phyloP scores from a whole-genome alignment of 2,329 filamentous ascomycete species.

The Colletotrichum eremochloae region DNA sequence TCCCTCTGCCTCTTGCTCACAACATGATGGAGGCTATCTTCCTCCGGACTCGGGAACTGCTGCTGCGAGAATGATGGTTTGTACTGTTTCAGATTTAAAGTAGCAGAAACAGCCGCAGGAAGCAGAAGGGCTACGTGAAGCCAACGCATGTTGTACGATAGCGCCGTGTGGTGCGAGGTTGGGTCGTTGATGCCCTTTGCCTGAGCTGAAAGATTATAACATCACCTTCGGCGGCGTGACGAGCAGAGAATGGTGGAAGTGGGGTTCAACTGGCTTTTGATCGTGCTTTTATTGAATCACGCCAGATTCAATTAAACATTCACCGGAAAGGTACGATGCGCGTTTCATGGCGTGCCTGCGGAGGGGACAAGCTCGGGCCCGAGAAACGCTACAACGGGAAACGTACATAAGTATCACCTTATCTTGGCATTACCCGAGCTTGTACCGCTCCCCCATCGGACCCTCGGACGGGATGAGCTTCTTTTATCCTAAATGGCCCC shows the following conservation, averaged over 20 bases:
- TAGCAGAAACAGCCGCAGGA: slow-evolving; percentile 29
- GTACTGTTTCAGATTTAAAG: slow-evolving; percentile 39
- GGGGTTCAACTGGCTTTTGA: not conserved
- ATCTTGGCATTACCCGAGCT: slow-evolving; percentile 28
- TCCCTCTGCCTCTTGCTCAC: slow-evolving; percentile 4
- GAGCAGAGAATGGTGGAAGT: too few relatives aligned
- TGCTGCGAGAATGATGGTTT: slow-evolving; percentile 14
- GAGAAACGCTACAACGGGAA: slow-evolving; percentile 8
- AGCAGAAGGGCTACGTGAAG: slow-evolving; percentile 8
- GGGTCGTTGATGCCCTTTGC: slow-evolving; percentile 17
- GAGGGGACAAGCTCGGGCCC: slow-evolving; percentile 35
- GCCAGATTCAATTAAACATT: slow-evolving; percentile 24
- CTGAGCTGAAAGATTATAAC: slow-evolving; percentile 5
- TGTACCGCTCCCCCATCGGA: slow-evolving; percentile 10
- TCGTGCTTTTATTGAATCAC: slow-evolving; percentile 9
- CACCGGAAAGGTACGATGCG: slow-evolving; percentile 33
- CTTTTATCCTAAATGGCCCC: too few relatives aligned
- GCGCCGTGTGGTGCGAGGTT: not conserved
- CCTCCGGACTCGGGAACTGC: slow-evolving; percentile 3
- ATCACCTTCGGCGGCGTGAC: slow-evolving; percentile 10
- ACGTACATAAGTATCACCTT: slow-evolving; percentile 33
- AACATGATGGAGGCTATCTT: not conserved
- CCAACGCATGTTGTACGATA: slow-evolving; percentile 28
- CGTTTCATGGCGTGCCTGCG: slow-evolving; percentile 36
- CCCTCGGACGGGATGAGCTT: not conserved